Percentiles rank a stretch among this genome's conserved stretches.
Conservation (phyloP, 352 stramenopile species). For the Saprolegnia diclina region DNA sequence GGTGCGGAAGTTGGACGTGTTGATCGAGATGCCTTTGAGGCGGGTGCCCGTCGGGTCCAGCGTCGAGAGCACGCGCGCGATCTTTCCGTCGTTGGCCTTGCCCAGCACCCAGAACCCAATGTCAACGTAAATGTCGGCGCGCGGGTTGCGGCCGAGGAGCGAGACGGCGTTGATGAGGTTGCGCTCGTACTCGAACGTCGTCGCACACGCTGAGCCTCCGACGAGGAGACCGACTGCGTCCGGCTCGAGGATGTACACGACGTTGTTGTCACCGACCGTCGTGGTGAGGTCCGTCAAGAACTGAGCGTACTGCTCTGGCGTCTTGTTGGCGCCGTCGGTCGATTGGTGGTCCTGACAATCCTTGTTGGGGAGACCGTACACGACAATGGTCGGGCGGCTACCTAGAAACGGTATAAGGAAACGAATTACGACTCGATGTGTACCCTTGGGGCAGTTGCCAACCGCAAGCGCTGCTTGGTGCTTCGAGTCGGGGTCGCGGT, state of each 20-base stretch:
- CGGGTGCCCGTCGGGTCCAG: constrained; percentile 26
- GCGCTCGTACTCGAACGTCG: constrained; percentile 28
- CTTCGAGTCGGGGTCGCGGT: constrained; percentile 36
- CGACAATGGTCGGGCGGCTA: constrained; percentile 29
- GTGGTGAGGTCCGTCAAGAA: constrained; percentile 29
- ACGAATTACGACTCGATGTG: too few relatives aligned
- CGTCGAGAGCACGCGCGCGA: constrained; percentile 34
- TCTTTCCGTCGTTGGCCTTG: constrained; percentile 30
- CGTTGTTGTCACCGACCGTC: constrained; percentile 26
- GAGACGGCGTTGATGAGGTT: constrained; percentile 31
- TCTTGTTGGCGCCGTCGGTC: constrained; percentile 33
- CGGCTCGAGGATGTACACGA: constrained; percentile 37
- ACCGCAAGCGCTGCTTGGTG: constrained; percentile 31
- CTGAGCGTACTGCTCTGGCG: constrained; percentile 29
- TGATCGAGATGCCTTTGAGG: constrained; percentile 47
- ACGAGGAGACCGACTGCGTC: constrained; percentile 33
- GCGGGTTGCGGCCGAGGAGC: constrained; percentile 28
- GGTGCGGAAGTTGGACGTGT: constrained; percentile 51
- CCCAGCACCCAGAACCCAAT: constrained; percentile 32
- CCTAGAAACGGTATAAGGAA: constrained; percentile 6
- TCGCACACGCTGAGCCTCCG: constrained; percentile 28
- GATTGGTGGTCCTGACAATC: constrained; percentile 34
- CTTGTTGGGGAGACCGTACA: constrained; percentile 39
- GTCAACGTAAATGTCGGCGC: constrained; percentile 35
- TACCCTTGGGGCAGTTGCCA: constrained; percentile 29